Evolutionary conservation across 805 yeast species (phyloP).

Genomic region (Kazachstania bromeliacearum): DNA sequence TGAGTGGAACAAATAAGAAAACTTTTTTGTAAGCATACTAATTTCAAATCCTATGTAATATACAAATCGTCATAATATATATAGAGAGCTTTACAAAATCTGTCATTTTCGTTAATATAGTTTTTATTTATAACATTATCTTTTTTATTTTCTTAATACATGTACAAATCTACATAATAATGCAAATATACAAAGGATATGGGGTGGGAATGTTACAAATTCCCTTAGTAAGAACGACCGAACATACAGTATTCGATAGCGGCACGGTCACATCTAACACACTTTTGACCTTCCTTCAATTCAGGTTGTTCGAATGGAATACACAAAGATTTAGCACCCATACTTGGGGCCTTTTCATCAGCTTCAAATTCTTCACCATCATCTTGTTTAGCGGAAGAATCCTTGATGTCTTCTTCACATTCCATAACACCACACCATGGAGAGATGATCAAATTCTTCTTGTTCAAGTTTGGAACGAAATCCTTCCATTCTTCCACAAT

Average conservation of each 20-base stretch:
- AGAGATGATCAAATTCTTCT: constrained; percentile 79
- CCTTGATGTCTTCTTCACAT: constrained; percentile 97
- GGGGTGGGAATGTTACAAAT: background rate
- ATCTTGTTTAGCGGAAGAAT: constrained; percentile 66
- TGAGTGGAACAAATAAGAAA: constrained; percentile 26
- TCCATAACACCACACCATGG: constrained; percentile 97
- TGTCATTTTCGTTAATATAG: background rate
- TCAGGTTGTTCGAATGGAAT: constrained; percentile 90
- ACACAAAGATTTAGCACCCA: constrained; percentile 99
- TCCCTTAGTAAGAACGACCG: constrained; percentile 79
- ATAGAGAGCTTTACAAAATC: background rate
- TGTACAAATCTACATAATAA: no score
- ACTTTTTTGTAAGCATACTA: background rate
- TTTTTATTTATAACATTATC: background rate
- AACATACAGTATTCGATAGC: constrained; percentile 89
- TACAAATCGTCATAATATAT: background rate
- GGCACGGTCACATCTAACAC: constrained; percentile 70
- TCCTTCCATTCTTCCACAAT: constrained; percentile 79
- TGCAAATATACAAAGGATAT: no score
- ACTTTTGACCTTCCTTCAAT: constrained; percentile 68
- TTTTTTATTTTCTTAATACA: background rate
- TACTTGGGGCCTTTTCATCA: constrained; percentile 94
- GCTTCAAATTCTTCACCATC: constrained; percentile 78
- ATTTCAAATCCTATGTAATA: background rate
- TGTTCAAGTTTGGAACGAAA: constrained; percentile 85